Conservation (phyloP, 441 rosid species). For the Lepidium campestre region DNA sequence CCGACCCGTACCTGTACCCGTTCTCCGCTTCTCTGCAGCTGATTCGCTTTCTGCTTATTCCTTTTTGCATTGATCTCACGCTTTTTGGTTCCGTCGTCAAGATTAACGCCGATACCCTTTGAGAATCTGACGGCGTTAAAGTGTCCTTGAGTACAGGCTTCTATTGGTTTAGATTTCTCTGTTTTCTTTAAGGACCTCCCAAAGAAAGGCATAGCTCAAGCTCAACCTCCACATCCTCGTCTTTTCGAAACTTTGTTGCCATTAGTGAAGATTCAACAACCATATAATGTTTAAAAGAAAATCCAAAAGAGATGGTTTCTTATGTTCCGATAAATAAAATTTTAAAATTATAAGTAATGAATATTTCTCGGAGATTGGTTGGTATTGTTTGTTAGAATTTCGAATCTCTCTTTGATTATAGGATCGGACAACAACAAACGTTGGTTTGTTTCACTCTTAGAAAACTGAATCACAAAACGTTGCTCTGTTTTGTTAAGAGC, state of each 20-base stretch:
- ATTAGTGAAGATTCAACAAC: conserved; percentile 16
- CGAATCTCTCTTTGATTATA: no score
- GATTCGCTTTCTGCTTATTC: conserved; percentile 43
- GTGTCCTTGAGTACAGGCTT: not conserved
- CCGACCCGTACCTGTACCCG: conserved; percentile 32
- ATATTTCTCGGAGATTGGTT: no score
- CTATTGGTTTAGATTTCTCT: conserved; percentile 22
- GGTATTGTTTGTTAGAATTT: no score
- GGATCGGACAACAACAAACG: no score
- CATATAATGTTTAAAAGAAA: conserved; percentile 4
- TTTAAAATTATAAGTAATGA: no score
- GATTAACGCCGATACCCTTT: not conserved
- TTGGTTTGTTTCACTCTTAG: no score
- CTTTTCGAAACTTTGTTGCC: conserved; percentile 24
- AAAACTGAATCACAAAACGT: no score
- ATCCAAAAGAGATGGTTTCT: not conserved
- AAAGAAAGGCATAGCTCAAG: conserved; percentile 58
- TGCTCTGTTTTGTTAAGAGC: no score
- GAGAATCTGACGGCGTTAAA: not conserved
- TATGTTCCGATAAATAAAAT: no score
- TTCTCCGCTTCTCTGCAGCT: conserved; percentile 23
- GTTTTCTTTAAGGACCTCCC: conserved; percentile 38
- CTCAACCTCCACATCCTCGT: conserved; percentile 38
- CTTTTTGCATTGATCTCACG: conserved; percentile 36
- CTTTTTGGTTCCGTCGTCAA: conserved; percentile 18